These are phyloP conservation scores for Aspergillus sp. DNA, from an alignment of 2,329 filamentous ascomycete species.

Conservation along the genomic window DNA sequence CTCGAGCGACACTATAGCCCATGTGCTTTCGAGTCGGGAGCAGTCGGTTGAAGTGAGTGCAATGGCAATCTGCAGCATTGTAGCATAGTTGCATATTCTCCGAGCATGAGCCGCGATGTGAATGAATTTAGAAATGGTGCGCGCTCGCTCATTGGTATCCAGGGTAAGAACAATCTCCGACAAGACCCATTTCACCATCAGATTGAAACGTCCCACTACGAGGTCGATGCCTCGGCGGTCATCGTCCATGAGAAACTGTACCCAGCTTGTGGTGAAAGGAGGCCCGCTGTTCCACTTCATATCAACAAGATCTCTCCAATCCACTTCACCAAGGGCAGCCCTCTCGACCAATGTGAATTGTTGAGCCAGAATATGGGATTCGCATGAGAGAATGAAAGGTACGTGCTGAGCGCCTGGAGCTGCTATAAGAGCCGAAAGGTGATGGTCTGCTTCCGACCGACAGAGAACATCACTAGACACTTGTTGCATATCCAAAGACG, in stretches of 20 bases:
- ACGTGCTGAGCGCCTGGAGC: conserved; percentile 46
- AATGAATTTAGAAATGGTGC: conserved; percentile 62
- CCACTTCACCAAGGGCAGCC: conserved; percentile 64
- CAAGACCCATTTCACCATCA: conserved; percentile 66
- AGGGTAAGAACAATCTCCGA: conserved; percentile 63
- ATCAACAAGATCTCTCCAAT: conserved; percentile 66
- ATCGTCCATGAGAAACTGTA: conserved; percentile 57
- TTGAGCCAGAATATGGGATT: conserved; percentile 60
- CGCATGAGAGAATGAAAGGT: conserved; percentile 63
- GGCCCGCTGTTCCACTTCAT: conserved; percentile 61
- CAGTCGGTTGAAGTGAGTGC: conserved; percentile 61
- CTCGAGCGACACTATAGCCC: conserved; percentile 55
- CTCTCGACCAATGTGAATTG: conserved; percentile 67
- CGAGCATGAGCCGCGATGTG: conserved; percentile 61
- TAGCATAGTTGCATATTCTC: conserved; percentile 63
- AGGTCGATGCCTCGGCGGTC: conserved; percentile 61
- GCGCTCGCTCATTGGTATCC: conserved; percentile 58
- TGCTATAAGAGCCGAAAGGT: conserved; percentile 11
- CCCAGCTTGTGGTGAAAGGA: conserved; percentile 57
- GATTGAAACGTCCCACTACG: conserved; percentile 65
- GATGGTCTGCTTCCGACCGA: conserved; percentile 31
- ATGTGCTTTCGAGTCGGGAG: conserved; percentile 57
- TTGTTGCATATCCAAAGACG: conserved; percentile 26
- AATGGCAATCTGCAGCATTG: conserved; percentile 65
- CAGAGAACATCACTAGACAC: conserved; percentile 34